Base-by-base conservation (phyloP, 805 yeast species). In the Blastobotrys chiropterorum region DNA sequence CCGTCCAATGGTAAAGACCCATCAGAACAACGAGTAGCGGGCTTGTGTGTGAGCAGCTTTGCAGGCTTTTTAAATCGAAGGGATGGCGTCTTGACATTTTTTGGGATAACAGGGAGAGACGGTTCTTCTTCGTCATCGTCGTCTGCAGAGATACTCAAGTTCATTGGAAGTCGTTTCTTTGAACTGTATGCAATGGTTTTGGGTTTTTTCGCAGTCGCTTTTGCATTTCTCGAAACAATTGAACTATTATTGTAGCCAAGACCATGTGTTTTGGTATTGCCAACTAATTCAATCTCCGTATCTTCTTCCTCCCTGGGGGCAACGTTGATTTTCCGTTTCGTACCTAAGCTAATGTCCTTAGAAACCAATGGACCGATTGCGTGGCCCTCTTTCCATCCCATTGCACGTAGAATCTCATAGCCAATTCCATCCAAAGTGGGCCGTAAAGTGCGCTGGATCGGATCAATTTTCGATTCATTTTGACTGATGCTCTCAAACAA, bases 381-480 rank as follows among this genome's bases (percentile, higher is more conserved):
- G 63, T 83, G 85, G 31, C 96, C 97, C 47, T 72, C 69, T 16
- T 70, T 69, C 96, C 96, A 89, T 2, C 97, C 97, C 72, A 89
- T 74, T 59, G 76, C 83, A 61, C 80, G 83, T 60, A 89, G 70
- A 59, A 89, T 67, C 53, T 70, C 72, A 67, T 90, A 77, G 20
- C 96, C 97, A 48, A 85, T 73, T 59, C 86, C 86, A 46, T 77
- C 78, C 8, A 73, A 62, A 2, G 30, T 31, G 14, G 49, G 42
- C 19, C 42, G 22, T 3, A 21, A 11, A 13, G 43, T 44, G 4
- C 41, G 46, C 2, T 49, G 20, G 13, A 30, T 17, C 38, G 39
- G 3, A 22, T 22, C 19, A 31, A n/a, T n/a, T n/a, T n/a, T n/a
- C n/a, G n/a, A n/a, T 48, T 8, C 30, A 34, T 21, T 44, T 22